Evolutionary conservation across 176 grass and related monocot species (phyloP).

Genomic region (Rhynchospora breviuscula): DNA sequence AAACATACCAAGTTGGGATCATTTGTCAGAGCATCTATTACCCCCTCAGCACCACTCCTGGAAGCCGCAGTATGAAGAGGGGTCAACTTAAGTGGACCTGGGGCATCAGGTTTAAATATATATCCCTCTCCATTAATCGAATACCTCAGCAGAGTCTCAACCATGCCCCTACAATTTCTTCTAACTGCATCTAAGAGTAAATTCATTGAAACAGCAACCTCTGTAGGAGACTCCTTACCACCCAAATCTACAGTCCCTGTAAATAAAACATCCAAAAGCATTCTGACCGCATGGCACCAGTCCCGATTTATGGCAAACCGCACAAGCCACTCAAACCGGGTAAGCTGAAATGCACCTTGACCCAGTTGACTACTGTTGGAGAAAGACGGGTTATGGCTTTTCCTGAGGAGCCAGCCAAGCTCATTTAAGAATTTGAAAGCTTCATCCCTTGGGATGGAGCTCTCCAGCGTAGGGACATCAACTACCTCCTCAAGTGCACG

Average conservation of each 20-base stretch:
- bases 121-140: conserved; percentile 34
- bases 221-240: conserved; percentile 49
- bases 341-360: conserved; percentile 36
- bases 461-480: conserved; percentile 30
- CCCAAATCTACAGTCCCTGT: conserved; percentile 59
- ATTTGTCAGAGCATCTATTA: conserved; percentile 76
- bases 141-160: conserved; percentile 68
- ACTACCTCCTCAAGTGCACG: conserved; percentile 70
- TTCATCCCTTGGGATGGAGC: conserved; percentile 50
- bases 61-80: conserved; percentile 90
- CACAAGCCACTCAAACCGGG: conserved; percentile 63
- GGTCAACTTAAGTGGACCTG: conserved; percentile 57
- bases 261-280: conserved; percentile 82
- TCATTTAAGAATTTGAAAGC: conserved; percentile 87
- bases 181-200: conserved; percentile 58
- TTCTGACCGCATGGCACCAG: conserved; percentile 81
- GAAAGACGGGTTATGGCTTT: conserved; percentile 38
- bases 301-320: conserved; percentile 66
- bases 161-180: conserved; percentile 61
- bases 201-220: conserved; percentile 67
- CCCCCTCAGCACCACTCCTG: conserved; percentile 47
- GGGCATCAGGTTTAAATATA: conserved; percentile 78
- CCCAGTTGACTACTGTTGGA: conserved; percentile 22
- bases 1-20: conserved; percentile 82
- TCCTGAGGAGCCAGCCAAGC: conserved; percentile 88